Conservation (phyloP, 1,284 basidiomycete species). For the Lignosus rhinocerotis region DNA sequence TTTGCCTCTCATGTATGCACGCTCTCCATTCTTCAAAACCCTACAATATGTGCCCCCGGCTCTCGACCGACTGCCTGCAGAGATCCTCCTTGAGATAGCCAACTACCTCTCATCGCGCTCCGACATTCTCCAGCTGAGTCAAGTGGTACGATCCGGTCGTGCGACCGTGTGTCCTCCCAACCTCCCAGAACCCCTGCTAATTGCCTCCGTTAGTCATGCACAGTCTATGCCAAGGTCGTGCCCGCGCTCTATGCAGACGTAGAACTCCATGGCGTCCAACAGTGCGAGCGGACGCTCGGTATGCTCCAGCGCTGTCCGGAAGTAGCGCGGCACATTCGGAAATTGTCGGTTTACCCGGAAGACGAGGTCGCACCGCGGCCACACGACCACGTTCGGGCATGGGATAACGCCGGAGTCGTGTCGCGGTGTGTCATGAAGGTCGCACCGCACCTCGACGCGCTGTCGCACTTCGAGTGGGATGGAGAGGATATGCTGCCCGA, state of each 20-base stretch:
- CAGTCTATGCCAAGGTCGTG: conserved; percentile 52
- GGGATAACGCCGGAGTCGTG: conserved; percentile 30
- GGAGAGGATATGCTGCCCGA: conserved; percentile 62
- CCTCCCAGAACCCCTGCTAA: not conserved
- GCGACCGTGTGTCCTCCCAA: conserved; percentile 3
- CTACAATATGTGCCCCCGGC: not conserved
- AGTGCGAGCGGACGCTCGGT: conserved; percentile 59
- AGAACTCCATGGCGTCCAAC: conserved; percentile 49
- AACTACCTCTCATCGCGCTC: conserved; percentile 47
- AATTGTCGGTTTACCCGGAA: conserved; percentile 51
- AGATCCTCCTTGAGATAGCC: conserved; percentile 67
- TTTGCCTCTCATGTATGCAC: not conserved
- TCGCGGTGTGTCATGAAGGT: conserved; percentile 35
- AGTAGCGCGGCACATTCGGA: conserved; percentile 64
- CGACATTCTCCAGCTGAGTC: conserved; percentile 57
- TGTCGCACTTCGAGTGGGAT: conserved; percentile 67
- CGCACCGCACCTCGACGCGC: conserved; percentile 56
- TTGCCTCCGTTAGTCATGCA: conserved; percentile 35
- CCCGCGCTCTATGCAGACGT: conserved; percentile 60
- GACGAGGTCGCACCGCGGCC: conserved; percentile 13
- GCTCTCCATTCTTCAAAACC: not conserved
- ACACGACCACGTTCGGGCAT: conserved; percentile 17
- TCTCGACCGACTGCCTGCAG: conserved; percentile 45
- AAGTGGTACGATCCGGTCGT: conserved; percentile 47
- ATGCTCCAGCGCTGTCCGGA: conserved; percentile 57